Evolutionary conservation across 2,329 filamentous ascomycete species (phyloP).

Genomic region (Elsinoe australis): DNA sequence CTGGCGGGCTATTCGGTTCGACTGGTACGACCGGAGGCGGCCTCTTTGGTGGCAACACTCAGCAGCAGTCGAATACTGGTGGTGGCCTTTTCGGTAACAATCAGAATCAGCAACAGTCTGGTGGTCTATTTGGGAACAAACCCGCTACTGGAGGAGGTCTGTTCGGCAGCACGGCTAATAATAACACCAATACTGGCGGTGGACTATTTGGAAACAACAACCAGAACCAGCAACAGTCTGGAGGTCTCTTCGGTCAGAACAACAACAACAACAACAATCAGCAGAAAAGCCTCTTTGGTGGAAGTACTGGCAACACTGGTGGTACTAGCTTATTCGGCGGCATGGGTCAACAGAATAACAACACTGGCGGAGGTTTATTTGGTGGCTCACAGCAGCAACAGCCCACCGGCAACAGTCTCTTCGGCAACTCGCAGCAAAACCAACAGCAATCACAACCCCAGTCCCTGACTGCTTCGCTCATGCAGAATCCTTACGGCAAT

Average conservation of each 20-base stretch:
- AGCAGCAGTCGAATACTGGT: slow-evolving; percentile 36
- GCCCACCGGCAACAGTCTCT: slow-evolving; percentile 39
- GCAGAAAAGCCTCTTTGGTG: slow-evolving; percentile 19
- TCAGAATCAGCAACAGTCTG: slow-evolving; percentile 23
- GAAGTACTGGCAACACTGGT: slow-evolving; percentile 18
- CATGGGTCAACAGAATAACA: slow-evolving; percentile 34
- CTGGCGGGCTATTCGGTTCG: slow-evolving; percentile 31
- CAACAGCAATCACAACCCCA: slow-evolving; percentile 45
- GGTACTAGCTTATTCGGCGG: slow-evolving; percentile 28
- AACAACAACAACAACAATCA: slow-evolving; percentile 38
- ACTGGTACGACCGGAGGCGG: slow-evolving; percentile 26
- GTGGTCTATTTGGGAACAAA: slow-evolving; percentile 32
- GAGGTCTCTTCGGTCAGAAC: slow-evolving; percentile 45
- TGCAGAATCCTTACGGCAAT: slow-evolving; percentile 83
- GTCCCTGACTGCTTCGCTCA: slow-evolving; percentile 66
- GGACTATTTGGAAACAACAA: slow-evolving; percentile 29
- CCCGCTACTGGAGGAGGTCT: slow-evolving; percentile 26
- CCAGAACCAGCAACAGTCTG: slow-evolving; percentile 43
- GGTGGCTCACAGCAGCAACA: slow-evolving; percentile 37
- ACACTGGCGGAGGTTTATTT: slow-evolving; percentile 35
- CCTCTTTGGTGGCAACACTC: slow-evolving; percentile 38
- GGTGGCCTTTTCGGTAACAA: slow-evolving; percentile 21
- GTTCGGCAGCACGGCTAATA: slow-evolving; percentile 27
- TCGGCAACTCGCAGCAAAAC: slow-evolving; percentile 45
- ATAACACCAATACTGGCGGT: slow-evolving; percentile 24